phyloP scores from a whole-genome alignment of 352 stramenopile species.

The Globisporangium okanoganense region DNA sequence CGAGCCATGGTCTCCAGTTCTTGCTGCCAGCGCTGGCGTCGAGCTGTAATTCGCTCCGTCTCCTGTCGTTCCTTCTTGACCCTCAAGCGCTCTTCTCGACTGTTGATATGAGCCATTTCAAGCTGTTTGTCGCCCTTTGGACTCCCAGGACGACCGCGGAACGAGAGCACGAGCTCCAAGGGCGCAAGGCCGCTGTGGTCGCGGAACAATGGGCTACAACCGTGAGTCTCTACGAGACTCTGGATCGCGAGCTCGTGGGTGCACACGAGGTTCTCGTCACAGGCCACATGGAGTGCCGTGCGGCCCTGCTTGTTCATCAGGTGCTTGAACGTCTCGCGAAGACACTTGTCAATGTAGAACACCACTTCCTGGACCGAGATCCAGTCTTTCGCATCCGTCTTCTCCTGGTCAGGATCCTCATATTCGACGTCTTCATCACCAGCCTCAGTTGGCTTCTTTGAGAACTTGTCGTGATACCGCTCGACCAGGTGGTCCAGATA shows the following conservation, averaged over 20 bases:
- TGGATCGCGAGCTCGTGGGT: constrained; percentile 70
- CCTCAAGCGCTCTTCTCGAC: constrained; percentile 27
- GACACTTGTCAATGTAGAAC: constrained; percentile 60
- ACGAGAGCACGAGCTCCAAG: constrained; percentile 41
- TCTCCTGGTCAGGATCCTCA: constrained; percentile 20
- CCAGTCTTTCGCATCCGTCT: constrained; percentile 45
- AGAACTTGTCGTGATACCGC: constrained; percentile 35
- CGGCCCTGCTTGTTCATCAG: constrained; percentile 56
- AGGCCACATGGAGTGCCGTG: constrained; percentile 66
- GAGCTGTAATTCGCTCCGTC: constrained; percentile 25
- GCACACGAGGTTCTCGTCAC: constrained; percentile 80
- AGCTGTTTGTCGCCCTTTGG: constrained; percentile 33
- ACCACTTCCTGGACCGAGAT: constrained; percentile 40
- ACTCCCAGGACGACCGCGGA: constrained; percentile 54
- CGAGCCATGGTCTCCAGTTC: constrained; percentile 34
- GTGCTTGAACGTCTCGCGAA: constrained; percentile 65
- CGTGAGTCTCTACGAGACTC: constrained; percentile 42
- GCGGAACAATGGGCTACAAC: constrained; percentile 43
- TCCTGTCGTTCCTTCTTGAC: constrained; percentile 28
- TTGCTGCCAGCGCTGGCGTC: constrained; percentile 34
- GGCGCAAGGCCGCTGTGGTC: constrained; percentile 44
- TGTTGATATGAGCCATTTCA: constrained; percentile 27
- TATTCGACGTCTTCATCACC: constrained; percentile 27
- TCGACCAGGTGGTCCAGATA: constrained; percentile 49
- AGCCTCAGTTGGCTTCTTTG: constrained; percentile 13